Conservation (phyloP, 225 moss, liverwort and hornwort genomes). For the Pleurozium schreberi region DNA sequence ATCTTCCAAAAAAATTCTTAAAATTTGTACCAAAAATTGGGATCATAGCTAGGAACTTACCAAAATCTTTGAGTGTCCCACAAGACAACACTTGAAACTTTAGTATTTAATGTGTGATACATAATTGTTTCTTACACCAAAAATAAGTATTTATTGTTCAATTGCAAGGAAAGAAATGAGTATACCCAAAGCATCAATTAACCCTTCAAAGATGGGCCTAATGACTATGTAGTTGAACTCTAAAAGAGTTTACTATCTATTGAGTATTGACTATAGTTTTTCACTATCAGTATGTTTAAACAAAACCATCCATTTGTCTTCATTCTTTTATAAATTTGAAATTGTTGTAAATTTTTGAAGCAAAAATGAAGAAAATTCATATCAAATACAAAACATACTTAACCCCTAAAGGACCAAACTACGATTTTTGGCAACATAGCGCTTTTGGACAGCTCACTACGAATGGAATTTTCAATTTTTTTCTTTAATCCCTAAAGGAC, state of each 20-base stretch:
- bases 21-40: background rate
- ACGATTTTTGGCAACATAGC: too few relatives aligned
- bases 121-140: background rate
- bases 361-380: background rate
- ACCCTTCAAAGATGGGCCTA: background rate
- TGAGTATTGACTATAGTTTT: too few relatives aligned
- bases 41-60: background rate
- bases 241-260: background rate
- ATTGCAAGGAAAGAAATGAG: background rate
- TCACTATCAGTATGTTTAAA: accelerated
- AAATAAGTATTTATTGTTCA: too few relatives aligned
- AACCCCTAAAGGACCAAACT: too few relatives aligned
- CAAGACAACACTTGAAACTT: background rate
- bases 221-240: background rate
- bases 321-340: too few relatives aligned
- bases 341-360: background rate
- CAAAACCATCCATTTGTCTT: background rate
- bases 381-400: background rate
- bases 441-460: too few relatives aligned
- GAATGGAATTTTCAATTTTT: too few relatives aligned
- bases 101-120: background rate
- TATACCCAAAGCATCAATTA: background rate
- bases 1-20: background rate
- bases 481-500: too few relatives aligned
- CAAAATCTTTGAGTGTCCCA: too few relatives aligned